Evolutionary conservation across 345 rosid genomes (phyloP).

Genomic region (Diplotaxis tenuifolia): DNA sequence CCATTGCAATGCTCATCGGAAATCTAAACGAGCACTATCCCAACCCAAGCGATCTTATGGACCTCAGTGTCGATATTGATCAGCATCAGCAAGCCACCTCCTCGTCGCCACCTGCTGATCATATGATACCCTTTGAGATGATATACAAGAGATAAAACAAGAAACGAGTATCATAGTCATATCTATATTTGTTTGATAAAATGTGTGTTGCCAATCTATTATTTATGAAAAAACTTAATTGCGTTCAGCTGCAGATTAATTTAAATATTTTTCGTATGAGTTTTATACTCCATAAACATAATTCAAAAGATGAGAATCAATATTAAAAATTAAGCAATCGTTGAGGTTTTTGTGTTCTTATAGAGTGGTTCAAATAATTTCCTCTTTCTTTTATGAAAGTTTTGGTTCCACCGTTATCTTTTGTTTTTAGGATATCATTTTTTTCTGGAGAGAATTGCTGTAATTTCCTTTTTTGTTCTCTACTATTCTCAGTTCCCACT

Average conservation of each 20-base stretch:
- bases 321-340: background rate
- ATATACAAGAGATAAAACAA: constrained; percentile 14
- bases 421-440: background rate
- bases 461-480: too few species aligned
- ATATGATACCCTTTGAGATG: background rate
- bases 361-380: background rate
- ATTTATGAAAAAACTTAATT: background rate
- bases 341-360: background rate
- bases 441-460: background rate
- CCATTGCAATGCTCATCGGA: constrained; percentile 47
- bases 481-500: too few species aligned
- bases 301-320: background rate
- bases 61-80: constrained; percentile 1
- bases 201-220: constrained; percentile 4
- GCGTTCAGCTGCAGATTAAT: background rate
- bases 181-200: constrained; percentile 1
- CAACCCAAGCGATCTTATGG: constrained; percentile 11
- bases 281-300: background rate
- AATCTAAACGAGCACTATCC: constrained; percentile 42
- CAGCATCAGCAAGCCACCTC: constrained; percentile 19
- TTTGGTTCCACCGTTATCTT: background rate
- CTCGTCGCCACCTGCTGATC: constrained; percentile 1
- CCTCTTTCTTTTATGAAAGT: background rate
- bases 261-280: background rate
- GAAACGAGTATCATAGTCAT: background rate